phyloP scores from a whole-genome alignment of 371 early-diverging fungal species.

The Zopfochytrium polystomum region DNA sequence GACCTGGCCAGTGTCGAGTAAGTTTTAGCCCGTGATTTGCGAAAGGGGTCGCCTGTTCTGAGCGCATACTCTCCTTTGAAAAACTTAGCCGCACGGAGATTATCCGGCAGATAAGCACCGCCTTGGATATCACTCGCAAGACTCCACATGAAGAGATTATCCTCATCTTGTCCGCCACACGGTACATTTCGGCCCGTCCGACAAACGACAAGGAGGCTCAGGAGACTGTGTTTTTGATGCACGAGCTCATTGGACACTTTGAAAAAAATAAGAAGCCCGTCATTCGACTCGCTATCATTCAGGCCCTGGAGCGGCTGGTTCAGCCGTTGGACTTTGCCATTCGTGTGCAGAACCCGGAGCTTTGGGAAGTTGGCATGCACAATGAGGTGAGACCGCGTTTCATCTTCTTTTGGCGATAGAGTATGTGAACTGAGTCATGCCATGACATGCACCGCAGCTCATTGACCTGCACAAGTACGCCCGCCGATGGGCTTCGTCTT shows the following conservation, averaged over 20 bases:
- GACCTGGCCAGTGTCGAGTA: constrained; percentile 37
- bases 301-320: constrained; percentile 41
- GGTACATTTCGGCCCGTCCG: constrained; percentile 39
- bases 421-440: too few species aligned
- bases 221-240: constrained; percentile 28
- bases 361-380: constrained; percentile 26
- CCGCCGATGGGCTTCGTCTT: constrained; percentile 33
- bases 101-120: constrained; percentile 25
- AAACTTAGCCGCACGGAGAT: constrained; percentile 30
- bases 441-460: constrained; percentile 33
- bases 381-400: constrained; percentile 18
- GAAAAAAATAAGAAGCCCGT: constrained; percentile 36
- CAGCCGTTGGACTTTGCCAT: constrained; percentile 40
- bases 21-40: constrained; percentile 3
- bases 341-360: constrained; percentile 15
- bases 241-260: constrained; percentile 27
- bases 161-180: constrained; percentile 31
- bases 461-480: constrained; percentile 38
- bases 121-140: constrained; percentile 36
- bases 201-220: constrained; percentile 25
- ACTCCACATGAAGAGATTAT: constrained; percentile 41
- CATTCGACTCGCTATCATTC: constrained; percentile 39
- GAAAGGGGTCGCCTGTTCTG: background rate
- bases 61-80: background rate
- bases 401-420: background rate